Evolutionary conservation across 2,329 filamentous ascomycete genomes (phyloP).

Genomic region (Ceratocystis harringtonii): DNA sequence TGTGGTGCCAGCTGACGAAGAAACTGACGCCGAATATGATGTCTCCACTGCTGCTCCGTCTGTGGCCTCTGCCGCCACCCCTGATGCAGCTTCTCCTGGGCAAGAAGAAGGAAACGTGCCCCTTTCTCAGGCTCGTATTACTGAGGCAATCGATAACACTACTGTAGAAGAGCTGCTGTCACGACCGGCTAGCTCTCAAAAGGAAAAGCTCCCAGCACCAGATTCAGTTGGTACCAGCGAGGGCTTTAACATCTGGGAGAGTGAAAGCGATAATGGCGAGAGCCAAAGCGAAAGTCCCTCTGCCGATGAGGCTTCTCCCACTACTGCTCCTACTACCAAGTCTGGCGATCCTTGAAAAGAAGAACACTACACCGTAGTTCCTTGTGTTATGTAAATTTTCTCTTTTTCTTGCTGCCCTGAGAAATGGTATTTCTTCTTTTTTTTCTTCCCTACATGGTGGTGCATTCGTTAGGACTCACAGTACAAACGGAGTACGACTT

Average conservation of each 20-base stretch:
- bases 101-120: slow-evolving; percentile 1
- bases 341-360: background rate
- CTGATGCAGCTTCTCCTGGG: background rate
- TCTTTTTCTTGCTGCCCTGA: background rate
- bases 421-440: background rate
- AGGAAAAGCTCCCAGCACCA: slow-evolving; percentile 32
- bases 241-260: slow-evolving; percentile 57
- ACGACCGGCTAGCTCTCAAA: slow-evolving; percentile 20
- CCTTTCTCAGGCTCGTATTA: background rate
- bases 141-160: slow-evolving; percentile 9
- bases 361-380: slow-evolving; percentile 2
- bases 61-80: background rate
- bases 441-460: background rate
- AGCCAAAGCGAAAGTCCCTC: slow-evolving; percentile 31
- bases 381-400: slow-evolving; percentile 4
- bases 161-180: slow-evolving; percentile 14
- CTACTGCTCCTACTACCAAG: background rate
- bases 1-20: slow-evolving; percentile 46
- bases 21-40: slow-evolving; percentile 20
- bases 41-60: background rate
- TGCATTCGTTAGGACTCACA: slow-evolving; percentile 9
- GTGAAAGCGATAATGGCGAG: slow-evolving; percentile 48
- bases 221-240: slow-evolving; percentile 42
- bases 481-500: slow-evolving; percentile 2
- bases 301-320: background rate